Evolutionary conservation across 352 stramenopile genomes (phyloP), one percentile per base, ranked within the genome.

Genomic region (Salisapilia sapeloensis): DNA sequence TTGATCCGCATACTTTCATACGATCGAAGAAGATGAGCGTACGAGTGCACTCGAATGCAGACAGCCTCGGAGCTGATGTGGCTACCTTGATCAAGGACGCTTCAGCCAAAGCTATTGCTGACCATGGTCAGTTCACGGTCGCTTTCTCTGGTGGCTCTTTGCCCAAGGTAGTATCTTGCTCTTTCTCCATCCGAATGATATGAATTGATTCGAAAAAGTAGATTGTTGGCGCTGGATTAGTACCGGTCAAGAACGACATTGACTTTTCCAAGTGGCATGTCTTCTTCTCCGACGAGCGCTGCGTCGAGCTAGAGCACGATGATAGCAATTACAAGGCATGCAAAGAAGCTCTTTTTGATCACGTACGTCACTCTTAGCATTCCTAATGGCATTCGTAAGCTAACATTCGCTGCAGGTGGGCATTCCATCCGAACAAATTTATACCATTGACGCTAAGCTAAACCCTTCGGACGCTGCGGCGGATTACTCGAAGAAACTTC

Each of bases 261-360:
- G 76, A 97, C 38, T 98, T 92, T 53, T 67, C 77, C 30, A 96
- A 96, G 44, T 98, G 92, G 87, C 83, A 96, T 40, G 79, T 99
- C n/a, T 92, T 96, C 50, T 95, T 98, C 46, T 91, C 93, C 2
- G 94, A 99, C 54, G 95, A 99, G 59, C 83, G 94, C 42, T 97
- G 85, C 43, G 95, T 98, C 19, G 52, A 76, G 6, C 55, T 89
- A 14, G 69, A 92, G 35, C 40, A 95, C 60, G 57, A 65, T 12
- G 93, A 98, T 61, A 97, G 84, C 47, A 99, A 98, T 67, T 87
- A 92, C 53, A 84, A 92, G 42, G 77, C 85, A 0, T 93, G 93
- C 58, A 78, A 87, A 36, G 53, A 82, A 19, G 60, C 67, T 20
- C 76, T 98, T 29, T 90, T 97, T 16, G 60, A 76, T 50, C 58